Evolutionary conservation across 139 green algal genomes (phyloP), one percentile per base, ranked within the genome.

Genomic region (Micromonas pusilla): DNA sequence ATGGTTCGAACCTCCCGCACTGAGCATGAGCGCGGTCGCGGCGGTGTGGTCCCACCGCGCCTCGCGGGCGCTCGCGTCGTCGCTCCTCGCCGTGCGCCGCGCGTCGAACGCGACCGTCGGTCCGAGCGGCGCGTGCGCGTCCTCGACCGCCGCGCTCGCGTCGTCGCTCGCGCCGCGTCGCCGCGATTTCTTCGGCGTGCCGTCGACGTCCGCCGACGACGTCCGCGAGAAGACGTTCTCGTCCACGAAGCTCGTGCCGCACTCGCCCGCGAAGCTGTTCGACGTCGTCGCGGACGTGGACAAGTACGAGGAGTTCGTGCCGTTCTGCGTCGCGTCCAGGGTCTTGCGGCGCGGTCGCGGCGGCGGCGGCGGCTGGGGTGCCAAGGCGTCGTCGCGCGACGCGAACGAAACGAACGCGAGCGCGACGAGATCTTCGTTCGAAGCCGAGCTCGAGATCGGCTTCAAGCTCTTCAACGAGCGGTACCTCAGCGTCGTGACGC

Each of bases 401-500:
- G 25, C 36, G 66, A 4, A n/a, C 25, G 60, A 31, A 23, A n/a
- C 30, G 60, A 4, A 5, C 37, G 71, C 1, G 3, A 20, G 2
- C 32, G 1, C 0, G 68, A 62, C 6, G 76, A 82, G 52, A 62
- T 53, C 28, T 72, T 32, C 30, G 1, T 78, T 97, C 66, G 92
- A 97, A 62, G 92, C 93, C 3, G 93, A 97, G 85, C 87, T 97
- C 25, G 90, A 96, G 77, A 89, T 97, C 1, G 93, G 93, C 25
- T 97, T 97, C 75, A 90, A 92, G 76, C 66, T 94, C 6, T 91
- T 95, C 80, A 82, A 83, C 30, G 91, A 95, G 76, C 71, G 81
- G 78, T 97, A 97, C 80, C 89, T 86, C 0, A 91, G 82, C 23
- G 79, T 89, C 37, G 89, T 97, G 13, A 86, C 76, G 0, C 79